Conservation (phyloP, 352 stramenopile species). For the Phytophthora tentaculata region DNA sequence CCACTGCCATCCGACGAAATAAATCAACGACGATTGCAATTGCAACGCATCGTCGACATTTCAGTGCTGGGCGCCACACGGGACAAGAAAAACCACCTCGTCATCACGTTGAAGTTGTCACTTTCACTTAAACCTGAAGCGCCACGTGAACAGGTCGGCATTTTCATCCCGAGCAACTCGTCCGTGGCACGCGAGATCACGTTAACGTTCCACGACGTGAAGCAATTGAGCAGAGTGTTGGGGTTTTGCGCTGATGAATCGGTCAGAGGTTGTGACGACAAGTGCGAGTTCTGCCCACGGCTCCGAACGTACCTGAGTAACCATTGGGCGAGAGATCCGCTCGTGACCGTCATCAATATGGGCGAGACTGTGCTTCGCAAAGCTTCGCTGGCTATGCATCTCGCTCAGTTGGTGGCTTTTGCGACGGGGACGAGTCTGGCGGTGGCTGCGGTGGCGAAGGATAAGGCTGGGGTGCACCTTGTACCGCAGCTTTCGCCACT, state of each 20-base stretch:
- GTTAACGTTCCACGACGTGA: constrained; percentile 25
- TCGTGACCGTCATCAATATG: constrained; percentile 19
- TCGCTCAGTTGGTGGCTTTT: constrained; percentile 19
- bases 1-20: constrained; percentile 8
- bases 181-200: not conserved
- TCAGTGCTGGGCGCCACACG: constrained; percentile 25
- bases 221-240: constrained; percentile 19
- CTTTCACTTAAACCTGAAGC: constrained; percentile 19
- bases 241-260: constrained; percentile 23
- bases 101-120: constrained; percentile 25
- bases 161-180: constrained; percentile 18
- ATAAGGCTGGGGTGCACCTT: constrained; percentile 12
- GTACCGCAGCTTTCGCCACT: constrained; percentile 10
- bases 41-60: constrained; percentile 27
- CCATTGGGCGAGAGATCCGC: constrained; percentile 18
- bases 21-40: constrained; percentile 10
- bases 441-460: constrained; percentile 2
- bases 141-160: constrained; percentile 11
- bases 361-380: constrained; percentile 24
- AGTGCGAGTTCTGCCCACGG: constrained; percentile 21
- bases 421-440: constrained; percentile 5
- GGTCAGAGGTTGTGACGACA: not conserved
- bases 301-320: constrained; percentile 17
- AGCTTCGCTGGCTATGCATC: constrained; percentile 18
- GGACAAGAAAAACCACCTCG: constrained; percentile 29